A percentile compares a stretch with the other conserved stretches of the same genome.
phyloP scores from a whole-genome alignment of 2,329 filamentous ascomycete genomes.

The Talaromyces funiculosus region DNA sequence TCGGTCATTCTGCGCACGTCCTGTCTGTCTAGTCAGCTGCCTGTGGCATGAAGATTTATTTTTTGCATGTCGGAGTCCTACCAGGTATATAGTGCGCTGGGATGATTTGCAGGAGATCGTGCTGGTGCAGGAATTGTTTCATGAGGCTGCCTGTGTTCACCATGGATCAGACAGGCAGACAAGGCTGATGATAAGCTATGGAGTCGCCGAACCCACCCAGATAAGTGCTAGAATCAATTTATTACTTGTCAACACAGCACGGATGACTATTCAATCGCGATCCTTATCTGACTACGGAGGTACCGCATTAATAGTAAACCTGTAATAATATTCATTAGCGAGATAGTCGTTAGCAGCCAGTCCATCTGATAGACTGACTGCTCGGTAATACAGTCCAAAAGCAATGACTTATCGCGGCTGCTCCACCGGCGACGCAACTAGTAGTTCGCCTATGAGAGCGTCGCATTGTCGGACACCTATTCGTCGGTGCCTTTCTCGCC shows the following conservation, averaged over 20 bases:
- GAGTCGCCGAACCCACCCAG: not conserved
- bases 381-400: conserved; percentile 1
- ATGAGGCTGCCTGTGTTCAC: not conserved
- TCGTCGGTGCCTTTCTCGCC: not conserved
- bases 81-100: not conserved
- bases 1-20: not conserved
- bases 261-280: not conserved
- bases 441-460: not conserved
- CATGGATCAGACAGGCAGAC: not conserved
- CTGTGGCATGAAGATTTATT: not conserved
- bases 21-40: not conserved
- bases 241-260: not conserved
- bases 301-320: not conserved
- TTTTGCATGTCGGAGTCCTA: not conserved
- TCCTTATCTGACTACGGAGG: not conserved
- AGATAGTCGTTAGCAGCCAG: not conserved
- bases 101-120: not conserved
- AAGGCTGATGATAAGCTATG: not conserved
- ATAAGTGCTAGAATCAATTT: not conserved
- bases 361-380: not conserved
- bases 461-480: not conserved
- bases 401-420: conserved; percentile 10
- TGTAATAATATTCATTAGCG: not conserved
- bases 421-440: conserved; percentile 4
- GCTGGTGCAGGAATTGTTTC: not conserved